phyloP scores from a whole-genome alignment of 1,139 yeast genomes.

The Sugiyamaella novakii region DNA sequence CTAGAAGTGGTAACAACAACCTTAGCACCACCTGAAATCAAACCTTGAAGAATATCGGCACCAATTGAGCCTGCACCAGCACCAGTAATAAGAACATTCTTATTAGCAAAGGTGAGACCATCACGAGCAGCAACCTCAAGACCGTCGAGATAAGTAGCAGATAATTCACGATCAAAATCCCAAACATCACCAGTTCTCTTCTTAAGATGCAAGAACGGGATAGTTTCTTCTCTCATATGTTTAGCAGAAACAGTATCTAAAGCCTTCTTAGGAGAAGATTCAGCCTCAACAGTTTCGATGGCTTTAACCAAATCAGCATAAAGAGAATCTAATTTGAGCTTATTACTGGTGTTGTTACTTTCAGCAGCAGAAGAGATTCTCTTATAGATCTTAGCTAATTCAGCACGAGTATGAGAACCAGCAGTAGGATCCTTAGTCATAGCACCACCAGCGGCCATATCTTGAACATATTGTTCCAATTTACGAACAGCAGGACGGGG shows the following conservation, averaged over 20 bases:
- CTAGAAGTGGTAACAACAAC: constrained; percentile 95
- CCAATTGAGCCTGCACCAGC: constrained; percentile 99
- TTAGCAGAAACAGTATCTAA: constrained; percentile 43
- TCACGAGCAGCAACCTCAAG: constrained; percentile 89
- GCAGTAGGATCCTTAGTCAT: constrained; percentile 72
- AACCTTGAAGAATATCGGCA: constrained; percentile 93
- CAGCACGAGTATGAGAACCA: constrained; percentile 59
- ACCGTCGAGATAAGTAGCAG: constrained; percentile 82
- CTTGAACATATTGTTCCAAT: constrained; percentile 91
- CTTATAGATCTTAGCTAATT: constrained; percentile 79
- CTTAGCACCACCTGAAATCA: constrained; percentile 96
- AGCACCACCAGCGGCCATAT: constrained; percentile 95
- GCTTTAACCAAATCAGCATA: constrained; percentile 77
- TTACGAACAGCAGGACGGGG: constrained; percentile 91
- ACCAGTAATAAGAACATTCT: constrained; percentile 91
- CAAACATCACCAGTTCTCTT: constrained; percentile 74
- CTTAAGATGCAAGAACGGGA: constrained; percentile 93
- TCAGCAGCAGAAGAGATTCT: constrained; percentile 61
- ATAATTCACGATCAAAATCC: constrained; percentile 78
- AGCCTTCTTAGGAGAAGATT: constrained; percentile 35
- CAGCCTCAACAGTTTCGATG: constrained; percentile 57
- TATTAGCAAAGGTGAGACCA: constrained; percentile 87
- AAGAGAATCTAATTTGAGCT: constrained; percentile 75
- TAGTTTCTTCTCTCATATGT: constrained; percentile 60
- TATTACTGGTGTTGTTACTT: constrained; percentile 47